Evolutionary conservation across 139 green algal species (phyloP).

Genomic region (Closterium sp.): DNA sequence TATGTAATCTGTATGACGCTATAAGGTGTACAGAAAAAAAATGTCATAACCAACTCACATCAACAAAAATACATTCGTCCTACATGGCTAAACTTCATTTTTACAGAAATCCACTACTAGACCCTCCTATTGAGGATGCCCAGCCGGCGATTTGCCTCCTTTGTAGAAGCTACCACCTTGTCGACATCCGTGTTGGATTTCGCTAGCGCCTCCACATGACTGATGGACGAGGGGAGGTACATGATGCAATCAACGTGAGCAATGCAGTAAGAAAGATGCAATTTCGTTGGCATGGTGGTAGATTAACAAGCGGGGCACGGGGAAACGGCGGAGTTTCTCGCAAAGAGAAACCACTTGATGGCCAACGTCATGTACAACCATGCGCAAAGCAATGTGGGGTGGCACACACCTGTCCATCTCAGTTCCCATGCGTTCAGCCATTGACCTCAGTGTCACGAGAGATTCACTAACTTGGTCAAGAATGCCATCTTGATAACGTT

Average conservation of each 20-base stretch:
- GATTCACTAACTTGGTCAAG: neutral
- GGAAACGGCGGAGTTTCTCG: neutral
- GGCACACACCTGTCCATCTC: neutral
- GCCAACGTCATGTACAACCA: neutral
- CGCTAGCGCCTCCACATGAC: neutral
- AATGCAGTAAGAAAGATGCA: neutral
- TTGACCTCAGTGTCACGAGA: neutral
- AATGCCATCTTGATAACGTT: neutral
- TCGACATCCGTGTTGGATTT: neutral
- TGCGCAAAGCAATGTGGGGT: neutral
- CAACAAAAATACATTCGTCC: too few relatives aligned
- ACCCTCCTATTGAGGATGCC: neutral
- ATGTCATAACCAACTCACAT: too few relatives aligned
- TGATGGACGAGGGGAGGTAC: neutral
- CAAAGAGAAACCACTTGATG: neutral
- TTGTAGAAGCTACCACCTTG: neutral
- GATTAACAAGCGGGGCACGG: neutral
- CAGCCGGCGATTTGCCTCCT: neutral
- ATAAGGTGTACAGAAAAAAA: too few relatives aligned
- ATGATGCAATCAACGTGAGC: neutral
- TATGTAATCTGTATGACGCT: too few relatives aligned
- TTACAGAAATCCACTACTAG: neutral
- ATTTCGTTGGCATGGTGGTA: too few relatives aligned
- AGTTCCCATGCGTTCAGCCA: neutral
- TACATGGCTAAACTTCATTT: too few relatives aligned